Percentiles rank a stretch among this genome's conserved stretches.
Evolutionary conservation across 495 filamentous ascomycete species (phyloP).

Genomic region (Annulohypoxylon stygium): DNA sequence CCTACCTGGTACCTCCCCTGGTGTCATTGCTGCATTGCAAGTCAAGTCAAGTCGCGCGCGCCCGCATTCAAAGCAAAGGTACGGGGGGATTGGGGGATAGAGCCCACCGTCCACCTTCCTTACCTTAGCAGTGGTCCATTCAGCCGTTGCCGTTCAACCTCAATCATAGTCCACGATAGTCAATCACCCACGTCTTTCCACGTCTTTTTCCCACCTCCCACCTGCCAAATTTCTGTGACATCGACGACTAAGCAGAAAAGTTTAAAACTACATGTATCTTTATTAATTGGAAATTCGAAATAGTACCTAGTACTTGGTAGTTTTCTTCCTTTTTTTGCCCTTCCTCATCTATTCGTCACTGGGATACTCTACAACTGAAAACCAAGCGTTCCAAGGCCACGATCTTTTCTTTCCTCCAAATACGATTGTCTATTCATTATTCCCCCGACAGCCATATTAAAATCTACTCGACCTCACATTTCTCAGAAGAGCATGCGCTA

Average conservation of each 20-base stretch:
- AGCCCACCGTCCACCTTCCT: slow-evolving; percentile 14
- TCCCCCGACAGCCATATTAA: neutral
- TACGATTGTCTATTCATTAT: neutral
- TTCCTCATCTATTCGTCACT: neutral
- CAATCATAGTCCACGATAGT: slow-evolving; percentile 35
- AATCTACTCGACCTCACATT: neutral
- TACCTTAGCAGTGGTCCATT: slow-evolving; percentile 33
- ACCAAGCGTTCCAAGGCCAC: slow-evolving; percentile 3
- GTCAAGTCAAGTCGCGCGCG: slow-evolving; percentile 42
- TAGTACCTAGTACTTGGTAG: too few relatives aligned
- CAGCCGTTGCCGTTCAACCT: slow-evolving; percentile 40
- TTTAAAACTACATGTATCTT: neutral
- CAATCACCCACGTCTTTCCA: slow-evolving; percentile 14
- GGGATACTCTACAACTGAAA: neutral
- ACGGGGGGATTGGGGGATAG: slow-evolving; percentile 14
- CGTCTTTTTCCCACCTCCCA: slow-evolving; percentile 19
- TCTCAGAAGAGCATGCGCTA: slow-evolving; percentile 41
- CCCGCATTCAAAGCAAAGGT: slow-evolving; percentile 33
- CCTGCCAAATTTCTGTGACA: neutral
- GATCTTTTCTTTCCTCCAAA: neutral
- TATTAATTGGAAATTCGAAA: neutral
- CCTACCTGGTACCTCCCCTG: slow-evolving; percentile 12
- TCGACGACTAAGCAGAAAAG: neutral
- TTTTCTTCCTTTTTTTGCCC: neutral
- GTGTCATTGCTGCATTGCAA: slow-evolving; percentile 20